Evolutionary conservation across 2,329 filamentous ascomycete species (phyloP).

Genomic region (Hypoxylon sp.): DNA sequence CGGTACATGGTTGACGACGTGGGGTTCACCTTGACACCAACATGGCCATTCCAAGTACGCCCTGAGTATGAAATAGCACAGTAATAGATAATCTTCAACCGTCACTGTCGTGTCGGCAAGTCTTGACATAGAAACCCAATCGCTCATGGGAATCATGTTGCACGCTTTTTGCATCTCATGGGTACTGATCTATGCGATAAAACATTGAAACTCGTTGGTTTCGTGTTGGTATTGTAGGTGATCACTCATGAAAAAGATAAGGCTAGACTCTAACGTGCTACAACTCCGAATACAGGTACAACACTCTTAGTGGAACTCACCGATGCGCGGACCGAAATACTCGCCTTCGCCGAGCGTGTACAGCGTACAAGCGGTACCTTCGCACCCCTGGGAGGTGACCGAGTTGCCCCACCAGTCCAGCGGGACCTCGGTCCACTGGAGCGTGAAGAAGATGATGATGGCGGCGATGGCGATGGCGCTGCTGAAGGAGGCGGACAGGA

Average conservation of each 20-base stretch:
- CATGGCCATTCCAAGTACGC: conserved; percentile 15
- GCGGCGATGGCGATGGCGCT: conserved; percentile 44
- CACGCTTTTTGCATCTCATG: not conserved
- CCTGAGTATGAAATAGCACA: conserved; percentile 20
- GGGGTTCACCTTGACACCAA: not conserved
- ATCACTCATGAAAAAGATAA: not conserved
- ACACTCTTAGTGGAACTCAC: conserved; percentile 52
- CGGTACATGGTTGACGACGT: not conserved
- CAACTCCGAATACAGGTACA: not conserved
- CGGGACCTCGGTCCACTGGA: conserved; percentile 42
- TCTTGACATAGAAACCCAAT: not conserved
- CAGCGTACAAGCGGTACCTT: conserved; percentile 56
- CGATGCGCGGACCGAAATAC: conserved; percentile 52
- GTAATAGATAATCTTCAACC: conserved; percentile 17
- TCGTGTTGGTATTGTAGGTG: not conserved
- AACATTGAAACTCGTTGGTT: not conserved
- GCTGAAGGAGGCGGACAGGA: conserved; percentile 46
- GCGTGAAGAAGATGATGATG: conserved; percentile 47
- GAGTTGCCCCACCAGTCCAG: conserved; percentile 62
- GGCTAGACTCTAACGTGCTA: not conserved
- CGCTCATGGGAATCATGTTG: too few species aligned
- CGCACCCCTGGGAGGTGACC: conserved; percentile 56
- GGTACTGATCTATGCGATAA: not conserved
- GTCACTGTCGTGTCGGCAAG: not conserved
- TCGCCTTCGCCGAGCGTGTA: conserved; percentile 50